Base-by-base conservation (phyloP, 2,329 filamentous ascomycete species). In the Teratosphaeriaceae sp. region DNA sequence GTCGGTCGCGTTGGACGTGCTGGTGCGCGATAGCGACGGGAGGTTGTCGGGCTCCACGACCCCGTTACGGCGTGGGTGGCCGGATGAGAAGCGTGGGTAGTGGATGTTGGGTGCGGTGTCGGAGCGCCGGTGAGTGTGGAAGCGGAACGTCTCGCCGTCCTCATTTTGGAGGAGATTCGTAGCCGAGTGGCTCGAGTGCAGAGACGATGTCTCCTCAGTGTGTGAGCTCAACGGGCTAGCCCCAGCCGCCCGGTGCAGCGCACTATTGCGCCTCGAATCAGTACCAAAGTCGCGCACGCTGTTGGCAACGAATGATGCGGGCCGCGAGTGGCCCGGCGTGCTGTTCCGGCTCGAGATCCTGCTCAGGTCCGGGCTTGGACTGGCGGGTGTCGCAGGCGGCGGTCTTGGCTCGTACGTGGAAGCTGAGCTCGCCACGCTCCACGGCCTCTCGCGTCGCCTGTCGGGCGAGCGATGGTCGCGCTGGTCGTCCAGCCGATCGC, bases 341-440 rank as follows among this genome's bases (percentile, higher is more conserved):
- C 44, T 57, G 37, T 52, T 59, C 20, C 60, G 47, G 46, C 58
- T 61, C 13, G 59, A 36, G 70, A 76, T 46, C 70, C 70, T 16
- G 70, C 69, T 46, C 72, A 79, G 33, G 42, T 62, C 60, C 9
- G 79, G 59, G 16, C 73, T 74, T 21, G 72, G 71, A 38, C 78
- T 79, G 12, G 79, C 78, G 16, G 79, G 79, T 2, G 79, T 81
- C 1, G 78, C 79, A 5, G 79, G 79, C 35, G 79, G 79, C 35
- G 79, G 79, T 45, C 76, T 67, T 36, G 79, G 76, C 15, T 78
- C 59, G 21, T 51, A 48, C 21, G 43, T 53, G 5, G 58, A 60
- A 27, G 47, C 48, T 9, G 59, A 56, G 43, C 56, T 60, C 13
- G 60, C 60, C 19, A 62, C 51, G 44, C 60, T 62, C 60, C 60